Conservation (phyloP, 345 rosid species). For the Raphanus sativus region DNA sequence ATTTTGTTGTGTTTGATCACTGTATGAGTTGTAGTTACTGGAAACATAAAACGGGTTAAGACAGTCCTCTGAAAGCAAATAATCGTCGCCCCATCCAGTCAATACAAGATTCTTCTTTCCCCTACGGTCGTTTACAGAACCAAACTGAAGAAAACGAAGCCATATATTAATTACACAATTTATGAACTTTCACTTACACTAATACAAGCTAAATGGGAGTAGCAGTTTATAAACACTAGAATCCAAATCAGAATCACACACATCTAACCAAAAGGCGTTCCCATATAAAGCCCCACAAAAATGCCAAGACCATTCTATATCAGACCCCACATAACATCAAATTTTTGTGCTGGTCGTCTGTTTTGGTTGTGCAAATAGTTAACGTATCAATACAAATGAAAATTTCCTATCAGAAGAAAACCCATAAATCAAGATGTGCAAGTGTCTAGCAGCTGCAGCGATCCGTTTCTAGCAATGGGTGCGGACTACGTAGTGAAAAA, state of each 20-base stretch:
- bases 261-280: background rate
- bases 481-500: background rate
- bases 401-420: slow-evolving; percentile 8
- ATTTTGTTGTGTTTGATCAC: slow-evolving; percentile 68
- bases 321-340: background rate
- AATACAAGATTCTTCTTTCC: slow-evolving; percentile 92
- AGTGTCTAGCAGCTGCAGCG: slow-evolving; percentile 1
- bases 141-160: slow-evolving; percentile 49
- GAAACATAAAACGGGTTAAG: slow-evolving; percentile 67
- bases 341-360: background rate
- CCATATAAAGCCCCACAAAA: background rate
- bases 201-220: slow-evolving; percentile 7
- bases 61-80: slow-evolving; percentile 67
- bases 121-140: slow-evolving; percentile 69
- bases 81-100: slow-evolving; percentile 91
- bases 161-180: slow-evolving; percentile 8
- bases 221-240: background rate
- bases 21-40: slow-evolving; percentile 57
- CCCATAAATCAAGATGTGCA: background rate
- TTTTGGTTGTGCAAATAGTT: background rate
- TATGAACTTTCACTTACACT: slow-evolving; percentile 4
- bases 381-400: slow-evolving; percentile 5
- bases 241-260: slow-evolving; percentile 4
- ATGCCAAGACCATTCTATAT: background rate
- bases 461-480: background rate